phyloP scores from a whole-genome alignment of 306 rosid genomes.

The Dicorynia guianensis region DNA sequence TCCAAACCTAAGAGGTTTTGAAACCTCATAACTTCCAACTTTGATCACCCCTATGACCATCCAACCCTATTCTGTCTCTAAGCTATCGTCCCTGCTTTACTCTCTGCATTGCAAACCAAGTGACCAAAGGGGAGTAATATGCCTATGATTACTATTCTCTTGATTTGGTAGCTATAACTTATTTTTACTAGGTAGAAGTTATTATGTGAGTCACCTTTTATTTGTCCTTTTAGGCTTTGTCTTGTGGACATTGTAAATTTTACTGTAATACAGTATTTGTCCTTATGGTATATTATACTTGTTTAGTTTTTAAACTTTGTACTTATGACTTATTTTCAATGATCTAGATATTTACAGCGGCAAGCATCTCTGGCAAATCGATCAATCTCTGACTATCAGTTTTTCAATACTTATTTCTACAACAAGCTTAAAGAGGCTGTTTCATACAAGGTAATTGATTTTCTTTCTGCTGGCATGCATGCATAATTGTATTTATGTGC shows the following conservation, averaged over 20 bases:
- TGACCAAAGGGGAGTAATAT: neutral
- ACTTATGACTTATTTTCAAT: slow-evolving; percentile 32
- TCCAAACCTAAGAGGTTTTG: no score
- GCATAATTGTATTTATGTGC: slow-evolving; percentile 19
- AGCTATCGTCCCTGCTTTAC: no score
- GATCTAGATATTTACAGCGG: slow-evolving; percentile 79
- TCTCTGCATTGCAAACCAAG: no score
- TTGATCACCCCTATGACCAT: no score
- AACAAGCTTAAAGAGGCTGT: slow-evolving; percentile 88
- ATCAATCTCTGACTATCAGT: slow-evolving; percentile 67
- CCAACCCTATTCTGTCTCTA: no score
- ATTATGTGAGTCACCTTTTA: slow-evolving; percentile 9
- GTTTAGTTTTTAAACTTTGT: slow-evolving; percentile 31
- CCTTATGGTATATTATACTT: slow-evolving; percentile 25
- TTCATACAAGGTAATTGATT: slow-evolving; percentile 69
- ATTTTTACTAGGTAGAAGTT: slow-evolving; percentile 10
- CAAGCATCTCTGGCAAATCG: slow-evolving; percentile 64
- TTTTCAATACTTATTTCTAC: slow-evolving; percentile 92
- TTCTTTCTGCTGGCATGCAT: slow-evolving; percentile 14
- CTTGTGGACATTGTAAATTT: slow-evolving; percentile 26
- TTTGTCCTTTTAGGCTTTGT: slow-evolving; percentile 12
- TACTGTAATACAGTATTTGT: slow-evolving; percentile 1
- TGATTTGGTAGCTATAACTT: neutral
- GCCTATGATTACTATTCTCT: slow-evolving; percentile 8
- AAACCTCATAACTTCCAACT: no score